Percentiles rank a stretch among this genome's conserved stretches.
Evolutionary conservation across 164 flowering plant genomes (phyloP).

Genomic region (Vitis cinerea): DNA sequence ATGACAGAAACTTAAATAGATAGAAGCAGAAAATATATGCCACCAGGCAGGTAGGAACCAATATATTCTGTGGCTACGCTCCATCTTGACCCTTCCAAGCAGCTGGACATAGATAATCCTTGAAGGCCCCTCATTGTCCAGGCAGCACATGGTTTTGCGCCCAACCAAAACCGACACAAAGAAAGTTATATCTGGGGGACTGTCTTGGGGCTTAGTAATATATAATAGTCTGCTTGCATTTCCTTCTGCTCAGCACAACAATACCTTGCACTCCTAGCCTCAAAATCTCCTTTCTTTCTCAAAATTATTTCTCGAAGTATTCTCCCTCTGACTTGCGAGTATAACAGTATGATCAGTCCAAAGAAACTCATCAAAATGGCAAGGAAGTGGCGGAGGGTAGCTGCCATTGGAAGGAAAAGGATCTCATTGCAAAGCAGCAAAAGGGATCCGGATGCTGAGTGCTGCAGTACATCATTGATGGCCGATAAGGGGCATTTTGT

Average conservation of each 20-base stretch:
- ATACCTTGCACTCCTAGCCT: neutral
- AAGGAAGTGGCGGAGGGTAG: constrained; percentile 29
- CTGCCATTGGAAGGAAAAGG: constrained; percentile 13
- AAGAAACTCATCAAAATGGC: constrained; percentile 26
- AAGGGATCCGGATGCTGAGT: neutral
- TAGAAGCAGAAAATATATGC: too few relatives aligned
- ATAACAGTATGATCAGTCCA: constrained; percentile 12
- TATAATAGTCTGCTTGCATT: too few relatives aligned
- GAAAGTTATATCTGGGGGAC: too few relatives aligned
- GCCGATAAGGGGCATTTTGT: constrained; percentile 11
- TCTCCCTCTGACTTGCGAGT: neutral
- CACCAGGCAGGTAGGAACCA: too few relatives aligned
- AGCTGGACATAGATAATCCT: too few relatives aligned
- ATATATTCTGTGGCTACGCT: too few relatives aligned
- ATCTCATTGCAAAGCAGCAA: constrained; percentile 10
- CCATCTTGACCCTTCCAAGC: too few relatives aligned
- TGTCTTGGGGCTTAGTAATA: too few relatives aligned
- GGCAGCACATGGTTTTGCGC: too few relatives aligned
- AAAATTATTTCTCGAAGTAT: neutral
- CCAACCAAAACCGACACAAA: too few relatives aligned
- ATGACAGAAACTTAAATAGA: too few relatives aligned
- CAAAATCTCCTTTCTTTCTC: neutral
- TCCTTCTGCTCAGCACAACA: neutral
- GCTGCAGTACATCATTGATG: neutral
- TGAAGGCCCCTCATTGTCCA: too few relatives aligned